A percentile compares a stretch with the other conserved stretches of the same genome.
These are phyloP conservation scores for Fusarium staphyleae DNA, from an alignment of 2,329 filamentous ascomycete genomes.

Conservation along the genomic window DNA sequence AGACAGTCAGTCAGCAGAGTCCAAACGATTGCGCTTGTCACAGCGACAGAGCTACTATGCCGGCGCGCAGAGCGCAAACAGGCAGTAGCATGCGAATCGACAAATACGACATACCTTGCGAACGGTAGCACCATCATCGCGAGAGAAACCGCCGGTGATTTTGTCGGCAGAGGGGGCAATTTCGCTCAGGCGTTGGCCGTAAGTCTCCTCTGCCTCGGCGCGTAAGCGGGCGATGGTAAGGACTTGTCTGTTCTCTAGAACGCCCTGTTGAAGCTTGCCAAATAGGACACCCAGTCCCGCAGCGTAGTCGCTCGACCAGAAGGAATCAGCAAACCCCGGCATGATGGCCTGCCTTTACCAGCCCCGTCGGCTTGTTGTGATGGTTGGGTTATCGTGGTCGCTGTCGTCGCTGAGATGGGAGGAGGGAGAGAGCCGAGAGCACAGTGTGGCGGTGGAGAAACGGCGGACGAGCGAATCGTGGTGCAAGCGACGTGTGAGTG, in stretches of 20 bases:
- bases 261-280: conserved; percentile 94
- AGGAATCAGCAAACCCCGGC: conserved; percentile 92
- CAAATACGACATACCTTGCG: conserved; percentile 72
- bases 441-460: conserved; percentile 16
- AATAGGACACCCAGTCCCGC: conserved; percentile 94
- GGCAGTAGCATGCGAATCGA: background rate
- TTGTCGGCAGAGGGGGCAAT: conserved; percentile 85
- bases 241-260: conserved; percentile 93
- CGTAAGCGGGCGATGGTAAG: conserved; percentile 91
- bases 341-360: conserved; percentile 58
- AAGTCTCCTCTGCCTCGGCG: conserved; percentile 92
- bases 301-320: conserved; percentile 98
- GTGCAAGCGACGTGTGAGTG: conserved; percentile 6
- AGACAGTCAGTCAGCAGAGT: conserved; percentile 28
- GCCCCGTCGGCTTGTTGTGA: conserved; percentile 31
- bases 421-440: conserved; percentile 19
- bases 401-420: conserved; percentile 14
- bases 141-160: conserved; percentile 81
- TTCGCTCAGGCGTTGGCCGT: conserved; percentile 79
- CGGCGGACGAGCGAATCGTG: conserved; percentile 19
- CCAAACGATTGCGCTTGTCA: conserved; percentile 2
- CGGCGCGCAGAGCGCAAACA: conserved; percentile 1
- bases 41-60: conserved; percentile 2
- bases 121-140: conserved; percentile 94
- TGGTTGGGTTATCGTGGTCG: conserved; percentile 15